Conservation (phyloP, 805 yeast genomes). For the Schizosaccharomyces japonicus region DNA sequence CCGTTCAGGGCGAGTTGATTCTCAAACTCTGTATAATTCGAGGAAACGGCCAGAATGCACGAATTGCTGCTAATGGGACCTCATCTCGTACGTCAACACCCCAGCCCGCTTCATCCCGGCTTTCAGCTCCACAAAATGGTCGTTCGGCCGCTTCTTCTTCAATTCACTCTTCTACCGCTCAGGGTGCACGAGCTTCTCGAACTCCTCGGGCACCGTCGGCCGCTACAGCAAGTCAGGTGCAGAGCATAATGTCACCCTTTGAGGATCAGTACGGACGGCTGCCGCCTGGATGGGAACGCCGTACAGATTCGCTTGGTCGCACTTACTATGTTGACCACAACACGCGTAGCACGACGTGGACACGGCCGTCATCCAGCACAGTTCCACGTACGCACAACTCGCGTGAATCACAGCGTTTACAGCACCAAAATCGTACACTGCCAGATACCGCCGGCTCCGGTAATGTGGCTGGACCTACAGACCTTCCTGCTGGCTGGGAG, state of each 20-base stretch:
- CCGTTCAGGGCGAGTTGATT: background rate
- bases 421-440: slow-evolving; percentile 70
- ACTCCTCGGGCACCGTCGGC: background rate
- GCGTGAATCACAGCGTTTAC: slow-evolving; percentile 73
- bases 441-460: slow-evolving; percentile 45
- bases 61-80: background rate
- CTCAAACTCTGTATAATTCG: too few relatives aligned
- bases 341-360: slow-evolving; percentile 97
- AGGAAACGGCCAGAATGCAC: too few relatives aligned
- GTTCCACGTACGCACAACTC: slow-evolving; percentile 22
- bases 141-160: background rate
- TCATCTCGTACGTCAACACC: background rate
- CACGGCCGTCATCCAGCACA: slow-evolving; percentile 35
- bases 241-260: slow-evolving; percentile 27
- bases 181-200: slow-evolving; percentile 9
- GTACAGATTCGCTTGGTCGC: slow-evolving; percentile 92
- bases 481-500: slow-evolving; percentile 97
- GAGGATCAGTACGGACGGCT: slow-evolving; percentile 91
- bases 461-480: slow-evolving; percentile 88
- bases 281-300: slow-evolving; percentile 97
- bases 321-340: slow-evolving; percentile 96
- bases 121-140: background rate
- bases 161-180: background rate
- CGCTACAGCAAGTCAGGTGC: background rate
- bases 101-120: background rate